Evolutionary conservation across 2,329 filamentous ascomycete genomes (phyloP).

Genomic region (Scedosporium aurantiacum): DNA sequence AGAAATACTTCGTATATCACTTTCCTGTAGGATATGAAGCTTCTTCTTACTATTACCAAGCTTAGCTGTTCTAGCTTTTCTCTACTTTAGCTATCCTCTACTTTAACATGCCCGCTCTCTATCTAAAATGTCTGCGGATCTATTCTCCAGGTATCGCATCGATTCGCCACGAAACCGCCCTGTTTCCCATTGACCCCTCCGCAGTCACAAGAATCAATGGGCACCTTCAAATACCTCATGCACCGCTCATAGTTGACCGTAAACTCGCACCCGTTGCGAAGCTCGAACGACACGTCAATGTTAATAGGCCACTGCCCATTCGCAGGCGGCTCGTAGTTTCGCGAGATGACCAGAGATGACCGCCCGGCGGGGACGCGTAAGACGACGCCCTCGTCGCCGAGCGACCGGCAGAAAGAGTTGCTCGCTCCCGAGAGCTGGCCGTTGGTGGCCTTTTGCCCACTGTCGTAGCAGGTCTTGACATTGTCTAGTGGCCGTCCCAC

Average conservation of each 20-base stretch:
- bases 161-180: background rate
- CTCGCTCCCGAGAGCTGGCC: background rate
- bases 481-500: background rate
- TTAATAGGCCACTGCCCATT: background rate
- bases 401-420: background rate
- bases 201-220: background rate
- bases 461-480: background rate
- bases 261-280: background rate
- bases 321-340: background rate
- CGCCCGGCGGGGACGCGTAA: background rate
- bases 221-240: background rate
- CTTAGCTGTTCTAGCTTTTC: too few relatives aligned
- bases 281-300: background rate
- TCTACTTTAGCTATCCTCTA: too few relatives aligned
- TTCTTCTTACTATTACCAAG: too few relatives aligned
- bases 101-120: too few relatives aligned
- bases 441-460: background rate
- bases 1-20: too few relatives aligned
- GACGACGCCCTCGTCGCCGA: background rate
- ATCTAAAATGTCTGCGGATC: too few relatives aligned
- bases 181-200: background rate
- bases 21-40: too few relatives aligned
- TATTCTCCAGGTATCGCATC: too few relatives aligned
- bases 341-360: background rate
- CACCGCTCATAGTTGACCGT: background rate